Conservation (phyloP, 2,329 filamentous ascomycete species). For the Podosphaera aphanis region DNA sequence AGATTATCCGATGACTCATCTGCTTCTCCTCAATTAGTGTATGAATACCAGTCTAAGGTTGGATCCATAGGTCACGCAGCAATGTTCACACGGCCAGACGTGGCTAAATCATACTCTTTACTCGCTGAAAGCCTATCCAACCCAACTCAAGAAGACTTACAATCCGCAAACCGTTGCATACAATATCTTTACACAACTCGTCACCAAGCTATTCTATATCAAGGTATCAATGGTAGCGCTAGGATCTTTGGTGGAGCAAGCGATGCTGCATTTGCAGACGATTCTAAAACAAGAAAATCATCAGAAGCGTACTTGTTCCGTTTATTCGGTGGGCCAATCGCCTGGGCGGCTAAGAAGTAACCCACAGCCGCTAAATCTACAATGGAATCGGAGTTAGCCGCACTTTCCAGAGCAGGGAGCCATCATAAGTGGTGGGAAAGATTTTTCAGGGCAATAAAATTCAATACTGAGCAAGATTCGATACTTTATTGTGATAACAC, state of each 20-base stretch:
- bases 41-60: no score
- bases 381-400: neutral
- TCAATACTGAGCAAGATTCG: neutral
- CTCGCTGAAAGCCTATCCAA: neutral
- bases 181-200: neutral
- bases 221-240: neutral
- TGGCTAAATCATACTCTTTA: neutral
- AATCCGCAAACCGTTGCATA: neutral
- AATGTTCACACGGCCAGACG: no score
- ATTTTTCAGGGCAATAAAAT: neutral
- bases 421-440: neutral
- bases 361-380: neutral
- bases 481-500: neutral
- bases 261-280: neutral
- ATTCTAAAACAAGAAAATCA: neutral
- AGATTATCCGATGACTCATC: neutral
- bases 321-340: neutral
- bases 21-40: no score
- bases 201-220: neutral
- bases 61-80: no score
- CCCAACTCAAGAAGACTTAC: neutral
- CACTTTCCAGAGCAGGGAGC: neutral
- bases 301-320: neutral
- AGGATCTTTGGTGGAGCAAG: neutral
- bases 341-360: neutral